These are phyloP conservation scores for Botrytis byssoidea DNA, from an alignment of 2,329 filamentous ascomycete species.

Conservation along the genomic window DNA sequence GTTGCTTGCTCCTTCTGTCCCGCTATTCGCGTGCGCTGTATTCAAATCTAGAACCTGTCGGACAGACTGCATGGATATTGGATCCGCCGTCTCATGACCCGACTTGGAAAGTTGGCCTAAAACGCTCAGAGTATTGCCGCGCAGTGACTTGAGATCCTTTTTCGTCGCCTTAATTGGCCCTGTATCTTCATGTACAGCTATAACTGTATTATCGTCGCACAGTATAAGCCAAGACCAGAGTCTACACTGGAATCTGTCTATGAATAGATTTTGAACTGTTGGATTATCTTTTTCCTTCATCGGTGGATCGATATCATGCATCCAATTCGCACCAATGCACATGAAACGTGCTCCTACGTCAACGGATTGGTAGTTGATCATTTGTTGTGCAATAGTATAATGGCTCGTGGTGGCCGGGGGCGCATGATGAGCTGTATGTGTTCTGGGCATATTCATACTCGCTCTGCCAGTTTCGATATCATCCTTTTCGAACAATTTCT, in stretches of 20 bases:
- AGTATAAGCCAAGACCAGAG: conserved; percentile 72
- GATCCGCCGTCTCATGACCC: conserved; percentile 40
- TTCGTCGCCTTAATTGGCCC: conserved; percentile 34
- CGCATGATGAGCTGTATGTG: neutral
- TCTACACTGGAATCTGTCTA: conserved; percentile 43
- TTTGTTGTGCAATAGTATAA: conserved; percentile 60
- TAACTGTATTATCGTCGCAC: conserved; percentile 66
- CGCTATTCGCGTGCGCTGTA: conserved; percentile 34
- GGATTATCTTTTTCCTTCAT: conserved; percentile 23
- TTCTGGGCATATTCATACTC: conserved; percentile 22
- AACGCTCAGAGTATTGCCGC: conserved; percentile 59
- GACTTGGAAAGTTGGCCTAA: conserved; percentile 59
- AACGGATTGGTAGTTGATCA: conserved; percentile 74
- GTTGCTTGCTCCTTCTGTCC: conserved; percentile 54
- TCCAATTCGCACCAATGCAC: conserved; percentile 70
- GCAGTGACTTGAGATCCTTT: conserved; percentile 39
- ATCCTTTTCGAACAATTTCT: conserved; percentile 26
- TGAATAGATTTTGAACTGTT: conserved; percentile 40
- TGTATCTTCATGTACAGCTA: conserved; percentile 65
- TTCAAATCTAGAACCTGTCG: conserved; percentile 35
- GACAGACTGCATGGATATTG: conserved; percentile 37
- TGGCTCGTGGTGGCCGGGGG: conserved; percentile 31
- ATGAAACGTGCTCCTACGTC: conserved; percentile 66
- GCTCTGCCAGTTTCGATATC: conserved; percentile 31
- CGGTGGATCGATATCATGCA: conserved; percentile 45